Evolutionary conservation across 208 protist genomes (phyloP).

Genomic region (Tritrichomonas foetus): DNA sequence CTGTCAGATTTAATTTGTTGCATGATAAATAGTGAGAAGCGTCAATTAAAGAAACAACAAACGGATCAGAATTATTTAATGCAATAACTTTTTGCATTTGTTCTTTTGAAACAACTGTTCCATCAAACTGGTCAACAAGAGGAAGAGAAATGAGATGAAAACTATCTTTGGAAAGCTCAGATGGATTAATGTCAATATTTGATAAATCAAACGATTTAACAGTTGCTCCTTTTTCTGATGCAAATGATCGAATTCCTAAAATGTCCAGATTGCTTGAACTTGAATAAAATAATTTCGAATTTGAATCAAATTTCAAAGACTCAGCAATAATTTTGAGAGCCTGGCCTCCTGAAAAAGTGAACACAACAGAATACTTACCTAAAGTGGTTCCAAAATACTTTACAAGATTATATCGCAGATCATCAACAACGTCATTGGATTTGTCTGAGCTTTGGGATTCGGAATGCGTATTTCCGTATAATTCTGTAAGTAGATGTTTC

Average conservation of each 20-base stretch:
- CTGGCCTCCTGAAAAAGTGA: background rate
- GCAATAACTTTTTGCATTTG: background rate
- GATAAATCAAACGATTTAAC: background rate
- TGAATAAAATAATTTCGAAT: background rate
- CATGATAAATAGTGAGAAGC: background rate
- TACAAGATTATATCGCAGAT: background rate
- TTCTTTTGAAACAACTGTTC: background rate
- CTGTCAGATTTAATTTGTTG: background rate
- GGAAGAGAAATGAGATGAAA: background rate
- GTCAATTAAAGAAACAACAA: background rate
- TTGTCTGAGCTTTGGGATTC: background rate
- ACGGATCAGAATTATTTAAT: too few species aligned
- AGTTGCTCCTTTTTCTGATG: background rate
- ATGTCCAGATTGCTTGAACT: background rate
- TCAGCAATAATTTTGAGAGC: background rate
- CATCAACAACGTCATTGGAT: background rate
- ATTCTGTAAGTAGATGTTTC: background rate
- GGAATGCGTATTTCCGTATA: slow-evolving; percentile 25
- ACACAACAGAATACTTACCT: background rate
- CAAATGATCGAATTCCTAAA: background rate
- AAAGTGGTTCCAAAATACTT: background rate
- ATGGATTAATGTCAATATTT: background rate
- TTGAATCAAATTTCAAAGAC: background rate
- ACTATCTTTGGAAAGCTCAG: background rate
- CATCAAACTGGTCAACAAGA: slow-evolving; percentile 14